phyloP scores from a whole-genome alignment of 352 stramenopile genomes.

The Phytophthora constricta region DNA sequence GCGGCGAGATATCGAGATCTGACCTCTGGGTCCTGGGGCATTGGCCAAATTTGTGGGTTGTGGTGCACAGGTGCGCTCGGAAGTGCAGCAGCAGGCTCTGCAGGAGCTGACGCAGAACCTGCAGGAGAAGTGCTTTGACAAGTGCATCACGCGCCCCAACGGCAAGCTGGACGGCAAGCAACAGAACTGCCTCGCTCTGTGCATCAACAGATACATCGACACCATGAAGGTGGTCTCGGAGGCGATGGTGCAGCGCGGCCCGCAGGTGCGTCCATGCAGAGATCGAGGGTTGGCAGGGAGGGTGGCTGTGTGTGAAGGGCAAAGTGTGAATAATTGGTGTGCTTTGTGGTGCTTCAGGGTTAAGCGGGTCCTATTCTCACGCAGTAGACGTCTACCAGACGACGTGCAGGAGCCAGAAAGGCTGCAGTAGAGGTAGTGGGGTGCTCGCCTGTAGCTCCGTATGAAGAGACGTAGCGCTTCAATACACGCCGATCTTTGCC shows the following conservation, averaged over 20 bases:
- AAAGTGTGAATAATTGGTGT: constrained; percentile 1
- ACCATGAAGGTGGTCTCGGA: constrained; percentile 92
- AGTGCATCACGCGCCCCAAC: constrained; percentile 83
- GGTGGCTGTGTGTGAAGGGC: no score
- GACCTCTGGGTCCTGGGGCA: no score
- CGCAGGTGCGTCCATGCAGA: constrained; percentile 41
- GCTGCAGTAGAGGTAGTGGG: constrained; percentile 1
- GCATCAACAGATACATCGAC: constrained; percentile 92
- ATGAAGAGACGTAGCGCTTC: constrained; percentile 19
- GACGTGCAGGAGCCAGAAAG: background rate
- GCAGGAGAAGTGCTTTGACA: constrained; percentile 92
- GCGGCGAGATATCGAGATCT: no score
- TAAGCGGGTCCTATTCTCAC: constrained; percentile 15
- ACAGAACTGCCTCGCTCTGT: constrained; percentile 90
- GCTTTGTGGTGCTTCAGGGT: constrained; percentile 9
- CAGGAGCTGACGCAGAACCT: constrained; percentile 89
- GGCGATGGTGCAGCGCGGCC: constrained; percentile 76
- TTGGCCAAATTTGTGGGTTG: no score
- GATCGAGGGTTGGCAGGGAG: background rate
- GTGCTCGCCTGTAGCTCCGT: constrained; percentile 24
- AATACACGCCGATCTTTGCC: constrained; percentile 28
- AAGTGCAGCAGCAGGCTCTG: constrained; percentile 84
- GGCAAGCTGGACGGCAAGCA: constrained; percentile 91
- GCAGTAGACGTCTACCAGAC: constrained; percentile 1
- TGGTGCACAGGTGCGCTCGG: constrained; percentile 67